Base-by-base conservation (phyloP, 2,329 filamentous ascomycete species). In the Lizonia empirigonia region DNA sequence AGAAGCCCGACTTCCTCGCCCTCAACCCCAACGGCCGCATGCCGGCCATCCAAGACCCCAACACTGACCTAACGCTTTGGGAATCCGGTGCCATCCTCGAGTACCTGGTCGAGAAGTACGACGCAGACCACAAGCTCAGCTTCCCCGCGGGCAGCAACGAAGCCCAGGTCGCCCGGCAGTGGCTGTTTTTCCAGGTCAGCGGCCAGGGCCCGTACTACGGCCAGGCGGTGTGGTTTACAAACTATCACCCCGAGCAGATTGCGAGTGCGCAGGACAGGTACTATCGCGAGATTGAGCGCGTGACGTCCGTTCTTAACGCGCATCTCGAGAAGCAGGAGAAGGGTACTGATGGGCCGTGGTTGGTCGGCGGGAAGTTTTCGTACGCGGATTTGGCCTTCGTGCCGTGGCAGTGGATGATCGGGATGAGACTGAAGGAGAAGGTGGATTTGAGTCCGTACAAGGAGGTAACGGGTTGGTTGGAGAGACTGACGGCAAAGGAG, bases 181-280 rank as follows among this genome's bases (percentile, higher is more conserved):
- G 75, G 72, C 70, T 80, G 4, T 72, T 71, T 59, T 78, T 74
- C 63, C 77, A 80, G 62, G 65, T 67, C 32, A 22, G 24, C 10
- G 34, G 77, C 7, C 78, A 80, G 55, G 78, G 77, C 1, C 78
- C 78, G 0, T 80, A 80, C 59, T 80, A 60, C 39, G 70, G 70
- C 1, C 69, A 72, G 51, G 62, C 58, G 3, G 52, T 56, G 9
- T 76, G 74, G 74, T 76, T 76, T 56, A 66, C 60, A 7, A 58
- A 55, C 24, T 70, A 57, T 55, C 72, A 75, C 46, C 44, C 63
- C 0, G 79, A 81, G 62, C 73, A 78, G 52, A 4, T 82, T 5
- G 71, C 70, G 1, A 75, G 69, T 6, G 80, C 77, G 8, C 68
- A 78, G 16, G 72, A 77, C 12, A 69, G 80, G 7, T 83, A 82